Base-by-base conservation (phyloP, 306 rosid species). In the Ziziphus jujuba region DNA sequence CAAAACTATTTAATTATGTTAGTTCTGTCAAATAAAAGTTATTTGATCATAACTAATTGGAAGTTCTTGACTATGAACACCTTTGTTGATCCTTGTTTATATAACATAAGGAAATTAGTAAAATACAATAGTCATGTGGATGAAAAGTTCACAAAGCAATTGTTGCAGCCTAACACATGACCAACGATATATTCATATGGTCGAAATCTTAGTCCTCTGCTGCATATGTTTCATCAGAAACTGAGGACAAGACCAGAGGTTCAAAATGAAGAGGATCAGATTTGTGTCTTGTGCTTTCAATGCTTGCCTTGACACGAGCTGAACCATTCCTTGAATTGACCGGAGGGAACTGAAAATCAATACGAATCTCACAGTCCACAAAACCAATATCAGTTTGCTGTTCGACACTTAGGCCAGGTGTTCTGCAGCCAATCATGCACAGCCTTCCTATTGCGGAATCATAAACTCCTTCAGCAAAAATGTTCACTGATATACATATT, bases 371-470 rank as follows among this genome's bases (percentile, higher is more conserved):
- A 14, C 54, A 49, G 16, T 49, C 22, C 54, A 49, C 22, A 24
- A 76, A 70, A 2, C 51, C 52, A 36, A 36, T 62, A 16, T 56
- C 36, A 48, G 20, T 54, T 53, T 65, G 51, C 38, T 19, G 54
- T n/a, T 54, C 47, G 40, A 20, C 22, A 5, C 56, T 61, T 7
- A 63, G 60, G 57, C 28, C 54, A 58, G 75, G 44, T n/a, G 66
- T 56, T 12, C 86, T 71, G 75, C 89, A 90, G 64, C 91, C 96
- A 9, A 85, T 67, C 96, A 87, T 90, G 54, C 96, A 90, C 79
- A 89, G 75, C 56, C 38, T 77, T 75, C 93, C 96, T 19, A 79
- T 28, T 67, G 71, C 56, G 12, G 72, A 61, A 79, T 86, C 82
- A 81, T 87, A 84, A 9, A 66, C 23, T 71, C 93, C 93, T 73